Evolutionary conservation across 345 rosid genomes (phyloP).

Genomic region (Psidium friedrichsthalianum): DNA sequence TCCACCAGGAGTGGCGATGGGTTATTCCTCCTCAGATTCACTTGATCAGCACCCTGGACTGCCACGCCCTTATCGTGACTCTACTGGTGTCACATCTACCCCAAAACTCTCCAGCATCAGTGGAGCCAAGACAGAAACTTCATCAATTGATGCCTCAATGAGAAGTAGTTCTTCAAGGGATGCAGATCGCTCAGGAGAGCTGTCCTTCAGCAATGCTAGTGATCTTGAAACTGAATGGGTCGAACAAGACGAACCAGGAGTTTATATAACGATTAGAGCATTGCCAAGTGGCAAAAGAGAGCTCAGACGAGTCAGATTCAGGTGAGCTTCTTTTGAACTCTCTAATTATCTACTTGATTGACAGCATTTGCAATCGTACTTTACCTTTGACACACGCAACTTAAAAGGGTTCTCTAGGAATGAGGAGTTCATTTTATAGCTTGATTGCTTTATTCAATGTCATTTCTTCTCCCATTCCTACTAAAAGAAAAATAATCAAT

Average conservation of each 20-base stretch:
- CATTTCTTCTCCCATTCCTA: background rate
- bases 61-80: constrained; percentile 50
- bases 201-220: constrained; percentile 85
- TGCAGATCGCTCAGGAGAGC: constrained; percentile 73
- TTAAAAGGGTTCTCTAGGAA: background rate
- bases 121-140: constrained; percentile 83
- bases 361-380: background rate
- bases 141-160: constrained; percentile 81
- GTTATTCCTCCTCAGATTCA: constrained; percentile 74
- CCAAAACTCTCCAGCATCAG: constrained; percentile 92
- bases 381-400: background rate
- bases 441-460: background rate
- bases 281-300: constrained; percentile 78
- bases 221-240: constrained; percentile 88
- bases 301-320: constrained; percentile 96
- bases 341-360: background rate
- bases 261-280: constrained; percentile 82
- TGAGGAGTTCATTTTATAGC: background rate
- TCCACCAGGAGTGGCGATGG: constrained; percentile 42
- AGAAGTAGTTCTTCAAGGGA: constrained; percentile 93
- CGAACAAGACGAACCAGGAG: constrained; percentile 95
- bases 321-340: constrained; percentile 33
- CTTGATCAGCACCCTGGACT: constrained; percentile 63
- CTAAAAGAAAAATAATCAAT: background rate
- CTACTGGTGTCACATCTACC: constrained; percentile 62